Base-by-base conservation (phyloP, 495 filamentous ascomycete genomes). In the Tetracladium marchalianum region DNA sequence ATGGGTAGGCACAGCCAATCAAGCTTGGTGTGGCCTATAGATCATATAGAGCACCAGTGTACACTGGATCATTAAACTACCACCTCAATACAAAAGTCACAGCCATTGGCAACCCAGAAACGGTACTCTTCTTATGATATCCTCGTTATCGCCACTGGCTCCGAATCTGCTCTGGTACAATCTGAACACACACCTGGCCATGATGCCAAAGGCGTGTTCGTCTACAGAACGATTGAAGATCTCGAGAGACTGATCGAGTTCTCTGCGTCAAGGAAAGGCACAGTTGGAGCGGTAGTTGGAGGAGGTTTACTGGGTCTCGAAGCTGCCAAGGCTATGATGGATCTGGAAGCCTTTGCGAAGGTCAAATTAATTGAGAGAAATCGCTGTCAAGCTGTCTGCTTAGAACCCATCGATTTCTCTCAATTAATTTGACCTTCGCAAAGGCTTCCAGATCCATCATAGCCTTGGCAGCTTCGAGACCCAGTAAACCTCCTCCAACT, bases 301-400 rank as follows among this genome's bases (percentile, higher is more conserved):
- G 90, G 90, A 31, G 90, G 90, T 1, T 57, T 97, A 22, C 68
- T 97, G 0, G 90, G 90, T 0, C 75, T 97, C 0, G 90, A 97
- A 70, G 90, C 90, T 19, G 90, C 90, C 31, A 94, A 95, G 55
- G 90, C 90, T 0, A 86, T 97, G 86, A 85, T 90, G 66, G 90
- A 95, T 59, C 65, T 97, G 12, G 68, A 84, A 54, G 78, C 80
- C 32, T 95, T 85, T 60, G 73, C 71, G 0, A 77, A 77, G 35
- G 87, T 97, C 38, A 85, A 81, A 49, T 67, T 97, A 10, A 81
- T 97, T 47, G 90, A 97, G 63, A 76, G 89, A 41, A 94, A 63
- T 95, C 90, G 6, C 65, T 70, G 59, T 97, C 90, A 2, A 97
- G 68, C 61, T 97, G 90, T 24, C 90, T 72, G 41, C 80, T 84